Percentiles rank a stretch among this genome's conserved stretches.
Evolutionary conservation across 2,329 filamentous ascomycete species (phyloP).

Genomic region (Penicillium sp.): DNA sequence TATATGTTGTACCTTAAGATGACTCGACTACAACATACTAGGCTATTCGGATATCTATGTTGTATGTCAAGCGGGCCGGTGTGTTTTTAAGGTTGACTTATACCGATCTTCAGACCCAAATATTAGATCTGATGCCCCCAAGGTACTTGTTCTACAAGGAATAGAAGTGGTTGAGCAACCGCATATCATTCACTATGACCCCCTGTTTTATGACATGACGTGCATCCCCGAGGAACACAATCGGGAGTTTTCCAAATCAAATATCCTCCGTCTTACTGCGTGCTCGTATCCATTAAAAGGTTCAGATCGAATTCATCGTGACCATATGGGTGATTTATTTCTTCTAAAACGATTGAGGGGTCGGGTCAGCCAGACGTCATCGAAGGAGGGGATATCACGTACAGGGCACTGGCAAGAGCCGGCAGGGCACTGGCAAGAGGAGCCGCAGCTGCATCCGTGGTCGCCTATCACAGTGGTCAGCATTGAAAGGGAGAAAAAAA

Average conservation of each 20-base stretch:
- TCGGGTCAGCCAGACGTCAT: slow-evolving; percentile 9
- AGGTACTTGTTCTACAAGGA: slow-evolving; percentile 20
- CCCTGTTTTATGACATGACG: slow-evolving; percentile 1
- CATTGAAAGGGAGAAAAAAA: not conserved
- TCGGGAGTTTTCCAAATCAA: not conserved
- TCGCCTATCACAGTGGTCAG: slow-evolving; percentile 26
- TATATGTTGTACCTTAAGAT: not conserved
- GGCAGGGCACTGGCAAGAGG: slow-evolving; percentile 43
- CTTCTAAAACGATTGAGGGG: slow-evolving; percentile 6
- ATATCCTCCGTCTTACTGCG: slow-evolving; percentile 2
- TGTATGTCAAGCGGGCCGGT: not conserved
- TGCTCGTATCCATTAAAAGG: not conserved
- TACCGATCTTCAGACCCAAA: slow-evolving; percentile 12
- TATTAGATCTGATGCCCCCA: slow-evolving; percentile 20
- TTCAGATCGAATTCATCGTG: not conserved
- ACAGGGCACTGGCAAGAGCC: slow-evolving; percentile 43
- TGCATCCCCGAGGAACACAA: not conserved
- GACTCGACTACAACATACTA: not conserved
- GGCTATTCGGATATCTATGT: not conserved
- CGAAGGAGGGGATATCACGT: slow-evolving; percentile 18
- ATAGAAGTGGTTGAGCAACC: slow-evolving; percentile 18
- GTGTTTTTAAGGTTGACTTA: slow-evolving; percentile 9
- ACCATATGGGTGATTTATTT: slow-evolving; percentile 20
- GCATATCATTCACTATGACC: slow-evolving; percentile 11
- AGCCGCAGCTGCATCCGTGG: slow-evolving; percentile 43